Base-by-base conservation (phyloP, 441 rosid genomes). In the Erodium texanum region DNA sequence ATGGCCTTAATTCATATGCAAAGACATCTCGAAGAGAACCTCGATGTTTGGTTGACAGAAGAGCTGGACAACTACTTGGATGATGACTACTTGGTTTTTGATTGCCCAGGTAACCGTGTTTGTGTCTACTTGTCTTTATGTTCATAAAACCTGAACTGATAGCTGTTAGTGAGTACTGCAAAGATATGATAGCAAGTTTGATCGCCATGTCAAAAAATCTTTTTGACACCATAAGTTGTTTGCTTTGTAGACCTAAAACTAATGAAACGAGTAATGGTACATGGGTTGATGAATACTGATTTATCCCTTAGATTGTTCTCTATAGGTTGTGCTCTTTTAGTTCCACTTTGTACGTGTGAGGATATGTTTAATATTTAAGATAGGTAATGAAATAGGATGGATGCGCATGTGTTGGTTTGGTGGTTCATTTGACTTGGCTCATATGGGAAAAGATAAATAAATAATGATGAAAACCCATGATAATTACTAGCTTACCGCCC, bases 61-160 rank as follows among this genome's bases (percentile, higher is more conserved):
- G 96, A 91, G 78, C 74, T 91, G 84, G 97, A 91, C 56, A 82
- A 86, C 78, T 89, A 85, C 82, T 48, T 85, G 83, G 96, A 93
- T 10, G 78, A 75, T 67, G 78, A 75, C 27, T 75, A 75, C 16
- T 70, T 75, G 59, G 69, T 75, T 63, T 78, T 93, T 69, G 96
- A 91, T 71, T 91, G 99, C 75, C 99, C 97, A 86, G 99, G 95
- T 90, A 65, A 23, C 64, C 64, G 3, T 59, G 16, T 2, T 12
- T 59, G 18, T 59, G 32, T 11, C 16, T 59, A 12, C 3, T 4
- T 59, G 16, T 59, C 22, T 16, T 4, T 14, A 19, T 58, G 27
- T 50, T 24, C 20, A 10, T 14, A 54, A 24, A 43, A 27, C n/a
- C 12, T 54, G 62, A 54, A 19, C 20, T 14, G 3, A 59, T 22